Base-by-base conservation (phyloP, 2,329 filamentous ascomycete genomes). In the Venturia pyrina region DNA sequence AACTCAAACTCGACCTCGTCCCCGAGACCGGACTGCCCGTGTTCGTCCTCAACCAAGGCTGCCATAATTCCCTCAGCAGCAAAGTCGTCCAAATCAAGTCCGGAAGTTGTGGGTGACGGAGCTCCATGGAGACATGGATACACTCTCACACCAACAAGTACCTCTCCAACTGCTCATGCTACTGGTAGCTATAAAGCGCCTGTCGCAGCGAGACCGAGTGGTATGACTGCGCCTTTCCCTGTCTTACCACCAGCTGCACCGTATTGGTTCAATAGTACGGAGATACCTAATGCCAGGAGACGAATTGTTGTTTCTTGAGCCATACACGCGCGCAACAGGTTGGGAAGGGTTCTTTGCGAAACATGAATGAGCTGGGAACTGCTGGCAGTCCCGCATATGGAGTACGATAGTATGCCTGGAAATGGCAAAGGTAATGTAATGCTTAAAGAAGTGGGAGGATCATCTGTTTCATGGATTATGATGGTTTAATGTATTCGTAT, bases 161-260 rank as follows among this genome's bases (percentile, higher is more conserved):
- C 48, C 11, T 43, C 34, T 13, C 13, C 34, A 19, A 46, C 37
- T 24, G 63, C 34, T 10, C 17, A 40, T 13, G 7, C 63, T 7
- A 57, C 32, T 21, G n/a, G 37, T 28, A 32, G 28, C 37, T 57
- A 59, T 28, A 19, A 24, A 1, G 28, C 50, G 3, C 24, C 63
- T 4, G 34, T 19, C 17, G 57, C 56, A 3, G 24, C 34, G n/a
- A 57, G 32, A 19, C 57, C 64, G n/a, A 66, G 64, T 44, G 64
- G 64, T 7, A 66, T 63, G 64, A 66, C 64, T 19, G 57, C 56
- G 15, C 64, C 64, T 37, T 15, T 66, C 6, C 64, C 64, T 19
- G 19, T 62, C n/a, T 32, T 66, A 19, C 64, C 64, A 24, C 48
- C 41, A n/a, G 56, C 64, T 32, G 10, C 57, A 32, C 57, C 57